Base-by-base conservation (phyloP, 192 early-diverging fungal genomes). In the Helicostylum pulchrum region DNA sequence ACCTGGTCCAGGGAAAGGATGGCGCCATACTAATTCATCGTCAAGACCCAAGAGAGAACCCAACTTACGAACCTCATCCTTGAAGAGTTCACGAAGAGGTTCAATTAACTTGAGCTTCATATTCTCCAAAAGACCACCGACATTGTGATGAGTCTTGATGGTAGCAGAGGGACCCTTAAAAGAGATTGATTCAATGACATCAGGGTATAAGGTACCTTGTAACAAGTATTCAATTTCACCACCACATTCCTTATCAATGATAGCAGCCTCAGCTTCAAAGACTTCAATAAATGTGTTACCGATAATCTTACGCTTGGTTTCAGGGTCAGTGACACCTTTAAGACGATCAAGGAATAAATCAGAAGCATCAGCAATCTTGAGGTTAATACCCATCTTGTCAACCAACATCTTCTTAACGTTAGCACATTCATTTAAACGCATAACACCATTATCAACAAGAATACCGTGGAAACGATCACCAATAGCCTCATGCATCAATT, bases 71-170 rank as follows among this genome's bases (percentile, higher is more conserved):
- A 99, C 97, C 82, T 99, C 97, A 77, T 99, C 91, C 85, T 99
- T 99, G 85, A 99, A 99, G 46, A 99, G 85, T 80, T 99, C 95
- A 60, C 97, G 90, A 49, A 99, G 85, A 55, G 97, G 97, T 78
- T 99, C 97, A 67, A 97, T 97, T 30, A 99, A 82, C 84, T 97
- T 97, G 55, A 97, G 76, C 57, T 95, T 95, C 95, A 99, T 97
- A 80, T 97, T 85, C 65, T 94, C 92, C 53, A 94, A 82, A 23
- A 97, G 84, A 54, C 97, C 97, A 65, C 97, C 97, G 45, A 99
- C 97, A 72, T 99, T 99, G 82, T 99, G 97, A 78, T 99, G 97
- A 36, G 97, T 95, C 84, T 99, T 99, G 80, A 99, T 99, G 61
- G 94, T 96, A 15, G 94, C 97, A 74, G 88, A 90, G 30, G 97